phyloP scores from a whole-genome alignment of 2,329 filamentous ascomycete genomes.

The Pseudocercospora macadamiae region DNA sequence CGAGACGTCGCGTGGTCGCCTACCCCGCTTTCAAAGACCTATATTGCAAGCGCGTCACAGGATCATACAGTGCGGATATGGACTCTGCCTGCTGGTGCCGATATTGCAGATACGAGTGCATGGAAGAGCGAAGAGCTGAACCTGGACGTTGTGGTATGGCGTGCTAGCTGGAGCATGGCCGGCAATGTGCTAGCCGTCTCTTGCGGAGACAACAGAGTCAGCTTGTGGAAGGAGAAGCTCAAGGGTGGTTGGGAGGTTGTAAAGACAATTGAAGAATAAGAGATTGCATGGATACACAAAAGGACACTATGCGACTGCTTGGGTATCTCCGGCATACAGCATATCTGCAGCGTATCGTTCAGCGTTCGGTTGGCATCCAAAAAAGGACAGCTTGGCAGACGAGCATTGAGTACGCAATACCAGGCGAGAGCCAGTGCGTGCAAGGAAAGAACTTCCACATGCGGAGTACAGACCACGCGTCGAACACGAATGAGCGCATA shows the following conservation, averaged over 20 bases:
- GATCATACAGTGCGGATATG: slow-evolving; percentile 98
- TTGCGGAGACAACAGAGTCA: slow-evolving; percentile 94
- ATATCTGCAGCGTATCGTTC: background rate
- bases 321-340: background rate
- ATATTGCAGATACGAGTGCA: slow-evolving; percentile 57
- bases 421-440: background rate
- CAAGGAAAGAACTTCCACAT: background rate
- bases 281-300: background rate
- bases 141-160: slow-evolving; percentile 90
- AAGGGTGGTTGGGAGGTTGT: slow-evolving; percentile 96
- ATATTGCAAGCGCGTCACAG: slow-evolving; percentile 93
- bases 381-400: background rate
- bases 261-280: slow-evolving; percentile 77
- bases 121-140: slow-evolving; percentile 86
- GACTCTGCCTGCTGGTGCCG: slow-evolving; percentile 60
- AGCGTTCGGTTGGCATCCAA: background rate
- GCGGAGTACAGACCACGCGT: slow-evolving; percentile 2
- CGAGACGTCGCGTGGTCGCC: slow-evolving; percentile 97
- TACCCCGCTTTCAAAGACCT: slow-evolving; percentile 90
- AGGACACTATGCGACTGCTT: background rate
- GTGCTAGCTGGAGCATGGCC: slow-evolving; percentile 96
- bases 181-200: slow-evolving; percentile 95
- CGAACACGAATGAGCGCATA: slow-evolving; percentile 5
- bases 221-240: slow-evolving; percentile 97
- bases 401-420: background rate